A percentile compares a stretch with the other conserved stretches of the same genome.
Evolutionary conservation across 1,284 basidiomycete genomes (phyloP).

Genomic region (Irpex sp.): DNA sequence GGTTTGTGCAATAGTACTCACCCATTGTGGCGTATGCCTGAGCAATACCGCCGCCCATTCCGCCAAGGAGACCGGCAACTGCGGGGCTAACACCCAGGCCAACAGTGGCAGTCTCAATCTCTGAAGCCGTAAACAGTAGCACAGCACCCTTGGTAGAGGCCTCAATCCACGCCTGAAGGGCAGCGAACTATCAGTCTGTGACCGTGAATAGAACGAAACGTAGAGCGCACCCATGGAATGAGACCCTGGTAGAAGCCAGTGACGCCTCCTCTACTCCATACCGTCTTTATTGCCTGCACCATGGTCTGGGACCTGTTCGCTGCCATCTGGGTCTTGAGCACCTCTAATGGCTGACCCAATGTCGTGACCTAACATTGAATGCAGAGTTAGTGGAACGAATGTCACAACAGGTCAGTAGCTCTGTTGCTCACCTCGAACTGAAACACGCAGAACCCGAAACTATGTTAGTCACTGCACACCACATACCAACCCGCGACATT

Average conservation of each 20-base stretch:
- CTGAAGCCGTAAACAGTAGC: conserved; percentile 92
- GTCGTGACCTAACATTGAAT: conserved; percentile 75
- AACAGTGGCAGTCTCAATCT: conserved; percentile 79
- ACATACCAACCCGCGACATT: conserved; percentile 12
- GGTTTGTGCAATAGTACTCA: conserved; percentile 37
- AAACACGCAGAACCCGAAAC: conserved; percentile 8
- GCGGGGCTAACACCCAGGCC: conserved; percentile 76
- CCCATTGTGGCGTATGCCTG: conserved; percentile 99
- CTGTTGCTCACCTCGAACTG: conserved; percentile 8
- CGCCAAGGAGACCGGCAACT: conserved; percentile 86
- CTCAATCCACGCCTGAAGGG: conserved; percentile 92
- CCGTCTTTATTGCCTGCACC: conserved; percentile 80
- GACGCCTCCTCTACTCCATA: conserved; percentile 91
- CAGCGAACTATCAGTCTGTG: conserved; percentile 10
- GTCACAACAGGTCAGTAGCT: neutral
- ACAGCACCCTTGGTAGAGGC: conserved; percentile 98
- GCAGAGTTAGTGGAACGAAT: conserved; percentile 13
- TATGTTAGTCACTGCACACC: neutral
- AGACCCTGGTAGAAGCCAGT: conserved; percentile 97
- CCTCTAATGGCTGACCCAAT: conserved; percentile 96
- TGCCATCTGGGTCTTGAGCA: conserved; percentile 98
- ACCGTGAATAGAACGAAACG: conserved; percentile 4
- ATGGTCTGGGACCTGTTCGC: conserved; percentile 91
- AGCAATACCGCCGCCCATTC: conserved; percentile 96
- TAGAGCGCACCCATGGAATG: conserved; percentile 85